Evolutionary conservation across 768 basidiomycete species (phyloP), one percentile per base, ranked within the genome.

Genomic region (Collybiopsis luxurians): DNA sequence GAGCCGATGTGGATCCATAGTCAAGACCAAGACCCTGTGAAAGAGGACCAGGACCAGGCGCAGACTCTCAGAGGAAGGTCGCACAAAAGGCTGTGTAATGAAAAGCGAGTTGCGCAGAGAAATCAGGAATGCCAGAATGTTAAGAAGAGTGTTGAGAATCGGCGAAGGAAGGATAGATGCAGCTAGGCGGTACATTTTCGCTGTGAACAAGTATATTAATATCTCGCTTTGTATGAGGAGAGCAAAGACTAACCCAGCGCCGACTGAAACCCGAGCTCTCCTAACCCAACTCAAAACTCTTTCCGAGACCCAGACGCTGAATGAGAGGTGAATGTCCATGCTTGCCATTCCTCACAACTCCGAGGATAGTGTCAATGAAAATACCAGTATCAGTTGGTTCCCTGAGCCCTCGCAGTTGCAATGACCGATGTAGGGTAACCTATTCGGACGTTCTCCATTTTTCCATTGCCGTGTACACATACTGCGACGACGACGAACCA

Each of bases 381-480:
- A 77, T 71, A 27, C 78, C 74, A 21, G 81, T 72, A 57, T 87
- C 12, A 2, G 44, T 34, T 12, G 5, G 5, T 3, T 15, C 23
- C 27, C 30, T n/a, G n/a, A n/a, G n/a, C n/a, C 4, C 31, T 24
- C 6, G 12, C 6, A 34, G 3, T 4, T 17, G 7, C 36, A 17
- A 38, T n/a, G n/a, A n/a, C n/a, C n/a, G n/a, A n/a, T n/a, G n/a
- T n/a, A n/a, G n/a, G 15, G 85, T 81, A 40, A 82, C 64, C 64
- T 83, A 86, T 68, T 92, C 90, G 4, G 87, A 84, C 7, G 83
- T 77, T 6, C 82, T 90, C 90, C 90, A 92, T 39, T 78, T 77
- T 57, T 84, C 81, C 79, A 85, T 89, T 2, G 81, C 72, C 63
- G 76, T 77, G 65, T 75, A 74, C 30, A 75, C 66, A 39, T 72